phyloP scores from a whole-genome alignment of 2,329 filamentous ascomycete genomes.

The Immersiporthe knoxdaviesiana region DNA sequence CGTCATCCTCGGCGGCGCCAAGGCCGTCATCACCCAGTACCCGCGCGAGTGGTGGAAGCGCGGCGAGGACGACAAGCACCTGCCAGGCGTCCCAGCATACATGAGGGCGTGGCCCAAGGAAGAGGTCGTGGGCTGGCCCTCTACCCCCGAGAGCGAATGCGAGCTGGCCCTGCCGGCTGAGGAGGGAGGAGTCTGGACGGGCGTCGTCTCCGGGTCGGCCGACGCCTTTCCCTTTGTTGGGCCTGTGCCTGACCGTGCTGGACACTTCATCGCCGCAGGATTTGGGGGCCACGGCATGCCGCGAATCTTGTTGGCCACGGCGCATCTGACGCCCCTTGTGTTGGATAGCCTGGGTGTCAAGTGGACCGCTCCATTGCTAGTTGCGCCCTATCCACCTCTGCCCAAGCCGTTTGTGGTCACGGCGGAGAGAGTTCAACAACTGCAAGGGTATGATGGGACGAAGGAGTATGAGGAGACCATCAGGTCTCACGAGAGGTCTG shows the following conservation, averaged over 20 bases:
- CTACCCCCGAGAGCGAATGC: constrained; percentile 30
- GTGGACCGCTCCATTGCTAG: constrained; percentile 30
- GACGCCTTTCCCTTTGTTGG: constrained; percentile 36
- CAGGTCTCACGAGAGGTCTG: constrained; percentile 25
- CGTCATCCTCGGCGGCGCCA: constrained; percentile 37
- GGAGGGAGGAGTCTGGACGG: constrained; percentile 38
- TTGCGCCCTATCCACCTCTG: constrained; percentile 34
- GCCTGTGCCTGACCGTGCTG: constrained; percentile 32
- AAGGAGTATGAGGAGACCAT: constrained; percentile 21
- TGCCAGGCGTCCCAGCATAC: constrained; percentile 36
- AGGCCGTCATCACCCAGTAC: constrained; percentile 34
- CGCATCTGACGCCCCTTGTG: constrained; percentile 35
- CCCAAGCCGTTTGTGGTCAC: constrained; percentile 38
- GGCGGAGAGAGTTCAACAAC: constrained; percentile 34
- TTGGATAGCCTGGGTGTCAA: constrained; percentile 33
- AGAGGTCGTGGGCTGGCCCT: constrained; percentile 35
- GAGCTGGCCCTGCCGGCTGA: constrained; percentile 27
- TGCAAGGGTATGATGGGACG: constrained; percentile 29
- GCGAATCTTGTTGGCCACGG: constrained; percentile 37
- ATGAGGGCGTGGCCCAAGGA: constrained; percentile 36
- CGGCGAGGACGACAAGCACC: constrained; percentile 36
- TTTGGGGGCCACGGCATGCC: constrained; percentile 40
- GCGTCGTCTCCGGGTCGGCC: constrained; percentile 31
- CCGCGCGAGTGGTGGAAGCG: constrained; percentile 33
- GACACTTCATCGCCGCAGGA: constrained; percentile 36